phyloP scores from a whole-genome alignment of 1,284 basidiomycete genomes.

The Ustanciosporium gigantosporum region DNA sequence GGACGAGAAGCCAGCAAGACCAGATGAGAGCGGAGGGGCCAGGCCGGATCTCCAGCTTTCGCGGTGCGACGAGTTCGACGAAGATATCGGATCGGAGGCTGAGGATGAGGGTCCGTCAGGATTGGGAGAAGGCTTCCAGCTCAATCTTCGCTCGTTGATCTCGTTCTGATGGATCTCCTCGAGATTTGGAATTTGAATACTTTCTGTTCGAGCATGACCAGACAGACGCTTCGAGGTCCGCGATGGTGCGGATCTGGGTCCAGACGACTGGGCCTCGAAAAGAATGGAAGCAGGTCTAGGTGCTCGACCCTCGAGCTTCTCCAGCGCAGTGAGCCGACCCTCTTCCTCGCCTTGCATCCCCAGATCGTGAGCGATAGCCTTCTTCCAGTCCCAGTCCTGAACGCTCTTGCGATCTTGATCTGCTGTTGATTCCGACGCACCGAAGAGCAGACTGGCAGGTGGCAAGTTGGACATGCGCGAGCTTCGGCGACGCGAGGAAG shows the following conservation, averaged over 20 bases:
- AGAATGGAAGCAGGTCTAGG: background rate
- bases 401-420: constrained; percentile 8
- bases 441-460: constrained; percentile 45
- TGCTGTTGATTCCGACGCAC: constrained; percentile 1
- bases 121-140: constrained; percentile 10
- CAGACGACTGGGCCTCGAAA: background rate
- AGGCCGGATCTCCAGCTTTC: constrained; percentile 27
- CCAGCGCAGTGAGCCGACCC: constrained; percentile 48
- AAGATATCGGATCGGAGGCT: too few species aligned
- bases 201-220: constrained; percentile 37
- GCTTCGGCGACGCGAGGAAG: constrained; percentile 23
- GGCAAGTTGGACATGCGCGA: constrained; percentile 44
- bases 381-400: constrained; percentile 37
- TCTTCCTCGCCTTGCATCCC: constrained; percentile 19
- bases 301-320: constrained; percentile 50
- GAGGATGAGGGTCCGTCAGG: constrained; percentile 4
- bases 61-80: constrained; percentile 6
- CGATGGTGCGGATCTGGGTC: background rate
- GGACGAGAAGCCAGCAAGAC: constrained; percentile 17
- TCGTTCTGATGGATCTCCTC: constrained; percentile 49
- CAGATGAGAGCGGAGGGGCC: constrained; percentile 10
- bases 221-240: constrained; percentile 33
- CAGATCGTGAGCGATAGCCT: constrained; percentile 19
- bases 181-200: constrained; percentile 51
- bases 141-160: constrained; percentile 32